phyloP scores from a whole-genome alignment of 1,284 basidiomycete genomes.

The Ustilago xerochloae region DNA sequence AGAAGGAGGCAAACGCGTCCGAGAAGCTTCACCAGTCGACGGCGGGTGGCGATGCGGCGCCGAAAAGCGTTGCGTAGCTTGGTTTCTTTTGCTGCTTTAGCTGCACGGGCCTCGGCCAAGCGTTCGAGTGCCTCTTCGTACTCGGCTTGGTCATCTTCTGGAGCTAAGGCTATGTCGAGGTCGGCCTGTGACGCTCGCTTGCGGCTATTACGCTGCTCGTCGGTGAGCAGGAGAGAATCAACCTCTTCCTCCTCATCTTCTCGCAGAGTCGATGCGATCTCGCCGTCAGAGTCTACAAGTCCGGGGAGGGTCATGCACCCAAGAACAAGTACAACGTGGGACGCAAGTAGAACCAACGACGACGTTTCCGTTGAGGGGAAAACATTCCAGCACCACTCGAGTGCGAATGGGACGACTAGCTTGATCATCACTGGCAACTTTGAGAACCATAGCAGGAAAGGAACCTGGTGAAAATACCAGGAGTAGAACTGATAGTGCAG shows the following conservation, averaged over 20 bases:
- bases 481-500: conserved; percentile 98
- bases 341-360: conserved; percentile 39
- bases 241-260: conserved; percentile 29
- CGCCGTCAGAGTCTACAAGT: background rate
- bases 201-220: conserved; percentile 2
- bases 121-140: conserved; percentile 17
- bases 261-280: background rate
- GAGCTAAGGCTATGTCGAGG: background rate
- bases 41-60: conserved; percentile 38
- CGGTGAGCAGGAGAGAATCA: conserved; percentile 16
- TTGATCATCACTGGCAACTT: conserved; percentile 34
- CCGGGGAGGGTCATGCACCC: conserved; percentile 37
- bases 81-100: conserved; percentile 20
- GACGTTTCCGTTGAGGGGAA: conserved; percentile 54
- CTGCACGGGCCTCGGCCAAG: conserved; percentile 12
- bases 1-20: conserved; percentile 19
- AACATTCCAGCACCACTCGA: conserved; percentile 60
- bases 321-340: conserved; percentile 43
- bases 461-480: conserved; percentile 96
- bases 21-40: conserved; percentile 16
- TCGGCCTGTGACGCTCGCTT: background rate
- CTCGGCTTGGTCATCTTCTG: background rate
- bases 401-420: conserved; percentile 18
- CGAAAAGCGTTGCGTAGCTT: conserved; percentile 28
- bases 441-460: conserved; percentile 79